Base-by-base conservation (phyloP, 306 rosid genomes). In the Quercus engelmannii region DNA sequence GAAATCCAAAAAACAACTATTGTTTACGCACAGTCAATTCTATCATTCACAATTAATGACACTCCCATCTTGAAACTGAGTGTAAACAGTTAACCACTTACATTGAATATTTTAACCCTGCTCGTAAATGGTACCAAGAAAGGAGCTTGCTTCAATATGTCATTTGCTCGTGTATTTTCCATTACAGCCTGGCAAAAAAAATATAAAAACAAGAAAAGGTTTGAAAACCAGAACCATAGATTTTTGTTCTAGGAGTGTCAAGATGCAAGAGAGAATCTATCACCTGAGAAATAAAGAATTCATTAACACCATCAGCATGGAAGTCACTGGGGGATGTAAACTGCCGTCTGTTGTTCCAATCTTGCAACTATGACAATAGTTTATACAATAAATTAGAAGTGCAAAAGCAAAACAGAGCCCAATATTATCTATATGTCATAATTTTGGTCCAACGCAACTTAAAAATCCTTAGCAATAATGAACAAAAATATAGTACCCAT, bases 301-400 rank as follows among this genome's bases (percentile, higher is more conserved):
- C 99, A 81, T 95, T 95, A 86, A 93, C 99, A 52, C 97, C 98
- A 74, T 93, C 99, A 78, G 98, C 97, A 86, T 95, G 98, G 79
- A 93, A 93, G 80, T 93, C 98, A 78, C 85, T 84, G 54, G 97
- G 96, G 70, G 92, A 85, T 69, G 96, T 89, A 86, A 95, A 95
- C 79, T 95, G 89, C 30, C 91, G 91, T 81, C 99, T 88, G 74
- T 91, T 95, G 88, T 95, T 95, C 99, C 99, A 95, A 85, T 93
- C 98, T 95, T 95, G 99, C 88, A 95, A 89, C 99, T 95, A 71
- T 52, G 79, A 52, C 68, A 62, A 80, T 63, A 81, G 76, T 63
- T 81, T 59, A 73, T 46, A 79, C 63, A 49, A 62, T 67, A 73
- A 63, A 74, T 76, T 43, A 85, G 84, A 55, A 84, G 52, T 35